phyloP scores from a whole-genome alignment of 2,329 filamentous ascomycete genomes.

The Colletotrichum sp. region DNA sequence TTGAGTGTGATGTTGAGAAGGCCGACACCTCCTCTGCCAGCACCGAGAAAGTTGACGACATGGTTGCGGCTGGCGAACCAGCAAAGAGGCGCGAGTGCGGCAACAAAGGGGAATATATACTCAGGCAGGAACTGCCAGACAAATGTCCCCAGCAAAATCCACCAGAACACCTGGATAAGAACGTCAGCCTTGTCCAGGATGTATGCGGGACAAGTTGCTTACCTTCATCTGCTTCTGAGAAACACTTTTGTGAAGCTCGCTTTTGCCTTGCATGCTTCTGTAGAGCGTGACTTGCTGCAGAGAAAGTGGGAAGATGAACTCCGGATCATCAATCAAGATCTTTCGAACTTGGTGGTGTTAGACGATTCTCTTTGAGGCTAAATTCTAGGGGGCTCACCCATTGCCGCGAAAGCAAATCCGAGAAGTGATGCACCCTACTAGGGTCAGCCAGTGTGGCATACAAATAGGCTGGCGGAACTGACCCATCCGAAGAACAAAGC shows the following conservation, averaged over 20 bases:
- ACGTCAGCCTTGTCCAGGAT: not conserved
- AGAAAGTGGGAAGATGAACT: conserved; percentile 32
- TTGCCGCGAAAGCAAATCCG: conserved; percentile 51
- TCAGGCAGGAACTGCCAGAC: conserved; percentile 68
- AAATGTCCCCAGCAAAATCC: conserved; percentile 53
- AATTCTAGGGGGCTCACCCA: conserved; percentile 37
- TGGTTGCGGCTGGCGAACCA: conserved; percentile 65
- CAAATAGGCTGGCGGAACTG: conserved; percentile 58
- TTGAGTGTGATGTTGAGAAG: conserved; percentile 63
- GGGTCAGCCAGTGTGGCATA: not conserved
- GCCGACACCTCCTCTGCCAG: conserved; percentile 66
- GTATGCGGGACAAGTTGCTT: too few relatives aligned
- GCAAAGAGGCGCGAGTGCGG: conserved; percentile 64
- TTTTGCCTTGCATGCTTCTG: conserved; percentile 15
- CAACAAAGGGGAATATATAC: conserved; percentile 63
- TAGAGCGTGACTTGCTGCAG: conserved; percentile 15
- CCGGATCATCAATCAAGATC: conserved; percentile 62
- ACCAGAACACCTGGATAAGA: conserved; percentile 57
- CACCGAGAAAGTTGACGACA: conserved; percentile 64
- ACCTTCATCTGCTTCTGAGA: conserved; percentile 13
- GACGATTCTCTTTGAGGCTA: not conserved
- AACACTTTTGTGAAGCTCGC: conserved; percentile 1
- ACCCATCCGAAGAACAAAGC: conserved; percentile 65
- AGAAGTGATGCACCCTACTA: conserved; percentile 5
- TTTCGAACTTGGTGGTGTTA: conserved; percentile 36